Conservation (phyloP, 208 protist species). For the Wallacemonas sp. region DNA sequence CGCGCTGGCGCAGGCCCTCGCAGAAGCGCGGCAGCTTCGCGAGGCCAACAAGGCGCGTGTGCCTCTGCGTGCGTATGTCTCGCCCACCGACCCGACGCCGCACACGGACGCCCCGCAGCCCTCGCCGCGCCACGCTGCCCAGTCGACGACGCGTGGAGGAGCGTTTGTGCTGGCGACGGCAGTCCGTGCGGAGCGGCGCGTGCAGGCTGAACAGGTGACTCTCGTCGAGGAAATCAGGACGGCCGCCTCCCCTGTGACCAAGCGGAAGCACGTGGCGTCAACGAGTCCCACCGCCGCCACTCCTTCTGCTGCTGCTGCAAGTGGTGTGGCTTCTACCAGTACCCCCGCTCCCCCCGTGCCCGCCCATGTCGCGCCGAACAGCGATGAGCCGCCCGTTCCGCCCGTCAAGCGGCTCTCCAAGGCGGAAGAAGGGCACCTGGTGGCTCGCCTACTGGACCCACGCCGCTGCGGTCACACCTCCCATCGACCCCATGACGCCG, state of each 20-base stretch:
- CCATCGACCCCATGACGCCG: too few relatives aligned
- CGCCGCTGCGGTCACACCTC: neutral
- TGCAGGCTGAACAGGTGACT: too few relatives aligned
- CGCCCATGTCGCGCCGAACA: too few relatives aligned
- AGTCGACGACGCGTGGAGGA: neutral
- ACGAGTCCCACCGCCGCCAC: too few relatives aligned
- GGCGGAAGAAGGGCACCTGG: neutral
- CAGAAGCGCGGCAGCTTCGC: neutral
- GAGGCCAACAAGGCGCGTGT: conserved; percentile 2
- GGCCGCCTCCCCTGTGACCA: too few relatives aligned
- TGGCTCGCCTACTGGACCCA: neutral
- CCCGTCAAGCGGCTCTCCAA: neutral
- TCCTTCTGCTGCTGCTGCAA: too few relatives aligned
- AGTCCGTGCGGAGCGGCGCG: too few relatives aligned
- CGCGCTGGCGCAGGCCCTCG: neutral
- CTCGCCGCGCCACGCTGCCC: neutral
- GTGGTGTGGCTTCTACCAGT: too few relatives aligned
- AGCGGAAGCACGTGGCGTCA: too few relatives aligned
- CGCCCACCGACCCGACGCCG: neutral
- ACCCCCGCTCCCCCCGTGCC: too few relatives aligned
- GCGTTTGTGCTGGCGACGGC: neutral
- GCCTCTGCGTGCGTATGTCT: neutral
- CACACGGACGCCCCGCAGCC: neutral
- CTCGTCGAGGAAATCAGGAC: too few relatives aligned
- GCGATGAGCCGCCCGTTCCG: neutral